Percentiles rank a stretch among this genome's conserved stretches.
Evolutionary conservation across 371 early-diverging fungal genomes (phyloP).

Genomic region (Mortierella sp.): DNA sequence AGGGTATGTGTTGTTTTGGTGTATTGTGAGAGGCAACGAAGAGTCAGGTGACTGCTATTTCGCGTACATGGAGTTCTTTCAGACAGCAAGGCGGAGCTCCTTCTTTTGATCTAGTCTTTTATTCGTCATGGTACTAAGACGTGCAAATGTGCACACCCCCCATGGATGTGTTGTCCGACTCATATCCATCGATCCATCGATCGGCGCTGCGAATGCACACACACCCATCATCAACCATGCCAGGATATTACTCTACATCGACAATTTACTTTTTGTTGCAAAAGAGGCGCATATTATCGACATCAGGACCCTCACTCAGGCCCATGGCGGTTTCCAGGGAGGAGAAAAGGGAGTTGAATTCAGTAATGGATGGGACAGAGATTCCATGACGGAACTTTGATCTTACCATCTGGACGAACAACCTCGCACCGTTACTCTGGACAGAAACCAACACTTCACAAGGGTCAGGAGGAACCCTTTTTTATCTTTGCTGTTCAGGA

Average conservation of each 20-base stretch:
- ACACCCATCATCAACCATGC: background rate
- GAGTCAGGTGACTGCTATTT: constrained; percentile 3
- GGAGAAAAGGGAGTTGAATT: background rate
- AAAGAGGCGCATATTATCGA: background rate
- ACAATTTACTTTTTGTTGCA: background rate
- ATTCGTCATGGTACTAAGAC: constrained; percentile 39
- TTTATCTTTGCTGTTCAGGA: background rate
- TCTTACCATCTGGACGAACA: constrained; percentile 2
- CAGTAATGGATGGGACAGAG: background rate
- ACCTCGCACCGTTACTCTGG: background rate
- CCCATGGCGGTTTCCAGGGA: background rate
- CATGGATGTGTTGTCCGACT: background rate
- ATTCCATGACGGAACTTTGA: constrained; percentile 37
- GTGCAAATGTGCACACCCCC: background rate
- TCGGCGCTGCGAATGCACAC: background rate
- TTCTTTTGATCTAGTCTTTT: constrained; percentile 48
- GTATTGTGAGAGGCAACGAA: too few relatives aligned
- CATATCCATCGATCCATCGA: constrained; percentile 51
- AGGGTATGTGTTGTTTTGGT: too few relatives aligned
- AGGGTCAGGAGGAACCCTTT: background rate
- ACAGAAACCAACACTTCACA: background rate
- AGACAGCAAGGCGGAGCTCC: constrained; percentile 19
- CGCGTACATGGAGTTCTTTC: background rate
- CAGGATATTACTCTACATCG: background rate
- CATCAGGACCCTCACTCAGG: constrained; percentile 1